Evolutionary conservation across 257 asterid genomes (phyloP).

Genomic region (Penstemon newberryi): DNA sequence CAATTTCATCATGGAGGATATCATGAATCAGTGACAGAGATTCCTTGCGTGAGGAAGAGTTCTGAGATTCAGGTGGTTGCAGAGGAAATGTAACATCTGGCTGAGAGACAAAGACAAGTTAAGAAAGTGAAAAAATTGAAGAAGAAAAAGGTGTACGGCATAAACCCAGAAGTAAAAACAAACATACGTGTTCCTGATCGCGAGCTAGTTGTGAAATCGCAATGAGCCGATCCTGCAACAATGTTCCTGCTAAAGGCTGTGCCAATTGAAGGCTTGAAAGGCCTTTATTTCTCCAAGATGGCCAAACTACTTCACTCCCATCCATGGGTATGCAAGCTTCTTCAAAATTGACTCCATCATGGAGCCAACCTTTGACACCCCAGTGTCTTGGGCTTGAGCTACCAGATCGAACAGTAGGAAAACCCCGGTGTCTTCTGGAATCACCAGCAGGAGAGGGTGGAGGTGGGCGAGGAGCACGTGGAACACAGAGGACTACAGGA

Average conservation of each 20-base stretch:
- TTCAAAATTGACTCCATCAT: constrained; percentile 84
- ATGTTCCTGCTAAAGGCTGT: constrained; percentile 87
- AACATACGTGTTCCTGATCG: constrained; percentile 88
- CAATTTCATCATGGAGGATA: constrained; percentile 80
- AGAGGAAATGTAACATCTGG: constrained; percentile 94
- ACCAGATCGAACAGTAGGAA: constrained; percentile 96
- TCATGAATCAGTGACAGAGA: constrained; percentile 63
- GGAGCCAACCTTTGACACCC: constrained; percentile 99
- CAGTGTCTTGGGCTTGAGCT: constrained; percentile 99
- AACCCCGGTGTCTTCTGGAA: constrained; percentile 89
- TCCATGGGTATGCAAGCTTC: constrained; percentile 81
- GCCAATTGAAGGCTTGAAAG: constrained; percentile 77
- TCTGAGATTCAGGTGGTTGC: constrained; percentile 76
- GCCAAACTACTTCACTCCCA: constrained; percentile 95
- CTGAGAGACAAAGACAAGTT: constrained; percentile 47
- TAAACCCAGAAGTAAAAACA: constrained; percentile 17
- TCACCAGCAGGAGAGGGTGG: constrained; percentile 96
- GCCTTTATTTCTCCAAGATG: constrained; percentile 94
- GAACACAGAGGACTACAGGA: constrained; percentile 97
- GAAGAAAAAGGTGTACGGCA: constrained; percentile 1
- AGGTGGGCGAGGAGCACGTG: constrained; percentile 96
- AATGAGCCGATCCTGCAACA: constrained; percentile 92
- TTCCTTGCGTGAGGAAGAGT: constrained; percentile 53
- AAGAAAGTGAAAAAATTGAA: constrained; percentile 20
- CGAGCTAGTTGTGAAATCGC: constrained; percentile 95